phyloP scores from a whole-genome alignment of 1,139 yeast genomes.

The Saccharomyces hybrid region DNA sequence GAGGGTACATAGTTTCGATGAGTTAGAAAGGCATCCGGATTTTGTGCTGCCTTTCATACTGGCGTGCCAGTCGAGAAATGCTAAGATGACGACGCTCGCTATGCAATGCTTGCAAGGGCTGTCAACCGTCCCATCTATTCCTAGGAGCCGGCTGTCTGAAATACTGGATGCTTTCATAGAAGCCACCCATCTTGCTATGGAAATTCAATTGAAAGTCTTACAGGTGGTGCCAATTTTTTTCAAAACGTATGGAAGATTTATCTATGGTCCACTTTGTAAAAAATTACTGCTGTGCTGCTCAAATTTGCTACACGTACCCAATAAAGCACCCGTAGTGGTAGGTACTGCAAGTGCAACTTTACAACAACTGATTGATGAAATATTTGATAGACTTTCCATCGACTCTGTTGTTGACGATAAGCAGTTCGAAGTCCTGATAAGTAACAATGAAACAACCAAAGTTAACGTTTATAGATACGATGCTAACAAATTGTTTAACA shows the following conservation, averaged over 20 bases:
- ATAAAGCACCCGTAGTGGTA: conserved; percentile 56
- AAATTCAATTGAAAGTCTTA: conserved; percentile 78
- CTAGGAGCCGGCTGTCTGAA: conserved; percentile 43
- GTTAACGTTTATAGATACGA: conserved; percentile 56
- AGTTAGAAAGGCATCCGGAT: conserved; percentile 35
- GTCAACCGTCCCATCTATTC: conserved; percentile 45
- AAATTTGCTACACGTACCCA: conserved; percentile 52
- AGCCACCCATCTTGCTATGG: conserved; percentile 69
- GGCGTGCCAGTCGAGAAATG: conserved; percentile 68
- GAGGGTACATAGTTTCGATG: conserved; percentile 30
- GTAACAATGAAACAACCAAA: conserved; percentile 37
- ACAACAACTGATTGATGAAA: conserved; percentile 70
- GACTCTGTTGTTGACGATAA: conserved; percentile 15
- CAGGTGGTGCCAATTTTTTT: conserved; percentile 75
- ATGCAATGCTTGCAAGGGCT: conserved; percentile 61
- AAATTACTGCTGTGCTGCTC: conserved; percentile 65
- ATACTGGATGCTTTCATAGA: conserved; percentile 63
- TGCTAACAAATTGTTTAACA: conserved; percentile 60
- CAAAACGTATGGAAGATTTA: conserved; percentile 49
- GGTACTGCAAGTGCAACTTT: conserved; percentile 91
- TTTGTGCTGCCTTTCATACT: conserved; percentile 63
- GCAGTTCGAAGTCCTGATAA: conserved; percentile 36
- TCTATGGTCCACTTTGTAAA: conserved; percentile 51
- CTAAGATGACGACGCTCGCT: conserved; percentile 64
- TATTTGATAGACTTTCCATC: conserved; percentile 51